Base-by-base conservation (phyloP, 1,284 basidiomycete genomes). In the Apiotrichum domesticum region DNA sequence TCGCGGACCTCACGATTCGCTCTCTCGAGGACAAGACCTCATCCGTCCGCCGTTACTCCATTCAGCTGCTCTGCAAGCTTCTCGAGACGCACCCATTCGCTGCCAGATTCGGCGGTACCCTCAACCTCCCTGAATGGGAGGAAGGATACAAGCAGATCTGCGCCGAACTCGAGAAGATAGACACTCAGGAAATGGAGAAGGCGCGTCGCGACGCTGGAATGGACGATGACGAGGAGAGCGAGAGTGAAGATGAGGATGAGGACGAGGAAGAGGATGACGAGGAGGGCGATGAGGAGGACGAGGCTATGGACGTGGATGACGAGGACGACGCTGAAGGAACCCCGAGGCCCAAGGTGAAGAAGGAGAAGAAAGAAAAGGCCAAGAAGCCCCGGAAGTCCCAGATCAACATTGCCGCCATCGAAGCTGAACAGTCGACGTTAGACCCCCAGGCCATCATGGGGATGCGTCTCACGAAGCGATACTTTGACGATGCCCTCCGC, bases 31-130 rank as follows among this genome's bases (percentile, higher is more conserved):
- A 98, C 79, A 98, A 98, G 77, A 86, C 85, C 1, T 85, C 89
- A 35, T 85, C 83, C 10, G 95, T 96, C 11, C 82, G 95, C 64
- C 92, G 92, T 74, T 85, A 84, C 58, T 88, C 93, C 9, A 87
- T 91, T 51, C 82, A 83, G 15, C 79, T 97, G 6, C 77, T 98
- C 35, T 84, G 84, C 48, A 85, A 85, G 67, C 79, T 98, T 32
- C 79, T 98, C 44, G 68, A 84, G 59, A 97, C 93, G 0, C 95
- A 99, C 77, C 94, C 95, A 2, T 98, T 90, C 71, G 88, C 87
- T 0, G 69, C 84, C 8, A 82, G 89, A 74, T 86, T 96, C 66
- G 94, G 93, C 0, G 94, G 93, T 0, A 83, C 85, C 46, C 79
- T 98, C 51, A 84, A 85, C 48, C 77, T 85, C 4, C 79, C 80